A percentile compares a stretch with the other conserved stretches of the same genome.
These are phyloP conservation scores for Apophysomyces variabilis DNA, from an alignment of 371 early-diverging fungal genomes.

Conservation along the genomic window DNA sequence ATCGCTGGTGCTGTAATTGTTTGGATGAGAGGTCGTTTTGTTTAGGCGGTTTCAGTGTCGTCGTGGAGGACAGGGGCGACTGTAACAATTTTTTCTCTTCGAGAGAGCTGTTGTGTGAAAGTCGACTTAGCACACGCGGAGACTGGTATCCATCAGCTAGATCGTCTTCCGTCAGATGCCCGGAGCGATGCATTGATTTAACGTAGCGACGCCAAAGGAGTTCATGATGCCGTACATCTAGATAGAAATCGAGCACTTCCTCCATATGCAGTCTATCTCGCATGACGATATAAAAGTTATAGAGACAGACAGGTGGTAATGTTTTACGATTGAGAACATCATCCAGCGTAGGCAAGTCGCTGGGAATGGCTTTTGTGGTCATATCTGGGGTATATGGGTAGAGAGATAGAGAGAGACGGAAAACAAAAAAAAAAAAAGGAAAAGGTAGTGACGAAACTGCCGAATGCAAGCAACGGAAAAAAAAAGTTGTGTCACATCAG, in stretches of 20 bases:
- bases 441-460: background rate
- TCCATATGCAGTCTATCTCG: slow-evolving; percentile 63
- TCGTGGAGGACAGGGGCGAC: slow-evolving; percentile 17
- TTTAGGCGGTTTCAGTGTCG: slow-evolving; percentile 6
- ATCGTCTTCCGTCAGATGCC: slow-evolving; percentile 45
- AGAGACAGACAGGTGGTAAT: slow-evolving; percentile 69
- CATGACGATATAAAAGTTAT: slow-evolving; percentile 70
- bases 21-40: slow-evolving; percentile 12
- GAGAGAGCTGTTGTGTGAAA: slow-evolving; percentile 30
- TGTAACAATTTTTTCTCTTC: slow-evolving; percentile 22
- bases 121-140: slow-evolving; percentile 37
- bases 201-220: slow-evolving; percentile 62
- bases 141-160: slow-evolving; percentile 46
- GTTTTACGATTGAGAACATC: slow-evolving; percentile 67
- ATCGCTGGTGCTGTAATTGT: slow-evolving; percentile 15
- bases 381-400: background rate
- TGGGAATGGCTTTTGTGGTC: slow-evolving; percentile 9
- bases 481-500: too few species aligned
- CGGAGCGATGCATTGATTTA: slow-evolving; percentile 46
- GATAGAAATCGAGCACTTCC: slow-evolving; percentile 70
- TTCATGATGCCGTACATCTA: slow-evolving; percentile 71
- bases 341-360: slow-evolving; percentile 57
- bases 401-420: background rate
- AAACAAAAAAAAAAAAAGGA: background rate
- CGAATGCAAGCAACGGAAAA: too few species aligned